Evolutionary conservation across 2,329 filamentous ascomycete genomes (phyloP).

Genomic region (Nemania sp.): DNA sequence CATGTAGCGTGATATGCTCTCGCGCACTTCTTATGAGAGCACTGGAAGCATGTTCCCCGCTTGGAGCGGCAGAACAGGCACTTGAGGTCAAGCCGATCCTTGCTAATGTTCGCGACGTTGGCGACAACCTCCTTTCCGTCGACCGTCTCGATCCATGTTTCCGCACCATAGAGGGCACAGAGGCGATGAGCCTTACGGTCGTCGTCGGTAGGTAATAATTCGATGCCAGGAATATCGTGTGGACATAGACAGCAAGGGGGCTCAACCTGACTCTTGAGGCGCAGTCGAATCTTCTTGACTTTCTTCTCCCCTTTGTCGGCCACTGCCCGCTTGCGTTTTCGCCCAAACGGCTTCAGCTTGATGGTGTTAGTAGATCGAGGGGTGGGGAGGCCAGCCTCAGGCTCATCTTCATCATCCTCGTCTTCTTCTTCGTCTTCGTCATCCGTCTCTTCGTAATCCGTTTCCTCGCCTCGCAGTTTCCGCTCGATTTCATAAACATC

Average conservation of each 20-base stretch:
- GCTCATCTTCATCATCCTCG: conserved; percentile 62
- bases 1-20: conserved; percentile 95
- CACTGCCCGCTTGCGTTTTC: conserved; percentile 69
- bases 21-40: conserved; percentile 91
- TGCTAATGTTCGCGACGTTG: conserved; percentile 80
- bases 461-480: conserved; percentile 86
- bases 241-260: conserved; percentile 91
- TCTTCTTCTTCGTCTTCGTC: conserved; percentile 71
- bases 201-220: conserved; percentile 85
- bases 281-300: conserved; percentile 78
- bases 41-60: conserved; percentile 95
- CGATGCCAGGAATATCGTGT: conserved; percentile 81
- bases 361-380: conserved; percentile 76
- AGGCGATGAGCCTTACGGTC: conserved; percentile 84
- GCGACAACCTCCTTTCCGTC: conserved; percentile 74
- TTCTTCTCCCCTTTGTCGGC: conserved; percentile 55
- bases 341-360: conserved; percentile 61
- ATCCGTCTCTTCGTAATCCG: conserved; percentile 80
- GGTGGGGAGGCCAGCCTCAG: conserved; percentile 68
- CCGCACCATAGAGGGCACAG: conserved; percentile 88
- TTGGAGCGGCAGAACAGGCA: conserved; percentile 95
- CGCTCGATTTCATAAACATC: conserved; percentile 96
- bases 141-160: conserved; percentile 80
- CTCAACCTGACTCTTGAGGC: conserved; percentile 70
- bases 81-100: conserved; percentile 86